Conservation (phyloP, 768 basidiomycete genomes). For the Tricholoma terreum region DNA sequence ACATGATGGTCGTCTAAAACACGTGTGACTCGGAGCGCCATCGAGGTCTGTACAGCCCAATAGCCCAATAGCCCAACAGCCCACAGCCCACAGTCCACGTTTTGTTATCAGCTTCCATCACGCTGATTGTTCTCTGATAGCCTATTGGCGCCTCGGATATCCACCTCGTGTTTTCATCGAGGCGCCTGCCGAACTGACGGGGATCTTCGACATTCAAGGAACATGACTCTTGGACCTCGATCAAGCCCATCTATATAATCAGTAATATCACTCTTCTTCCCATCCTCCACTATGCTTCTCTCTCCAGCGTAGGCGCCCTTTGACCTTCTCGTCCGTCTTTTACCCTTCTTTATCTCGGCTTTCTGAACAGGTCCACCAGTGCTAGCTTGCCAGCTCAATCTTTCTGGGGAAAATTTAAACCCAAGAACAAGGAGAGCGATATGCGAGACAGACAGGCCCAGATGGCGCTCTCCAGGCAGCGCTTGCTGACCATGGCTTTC, state of each 20-base stretch:
- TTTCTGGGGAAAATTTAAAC: conserved; percentile 69
- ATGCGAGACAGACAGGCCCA: conserved; percentile 49
- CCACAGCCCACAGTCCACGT: neutral
- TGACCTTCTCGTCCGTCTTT: conserved; percentile 24
- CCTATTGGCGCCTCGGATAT: conserved; percentile 11
- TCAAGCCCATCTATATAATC: conserved; percentile 15
- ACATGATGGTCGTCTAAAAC: neutral
- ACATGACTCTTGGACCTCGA: conserved; percentile 27
- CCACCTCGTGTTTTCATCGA: conserved; percentile 63
- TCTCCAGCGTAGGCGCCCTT: conserved; percentile 67
- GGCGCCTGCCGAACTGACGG: conserved; percentile 22
- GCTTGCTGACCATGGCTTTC: conserved; percentile 77
- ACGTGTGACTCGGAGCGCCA: neutral
- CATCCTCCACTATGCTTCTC: conserved; percentile 58
- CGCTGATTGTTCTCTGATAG: conserved; percentile 20
- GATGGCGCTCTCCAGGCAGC: conserved; percentile 71
- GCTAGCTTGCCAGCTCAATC: conserved; percentile 53
- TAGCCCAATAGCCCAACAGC: too few relatives aligned
- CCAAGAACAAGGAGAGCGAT: conserved; percentile 68
- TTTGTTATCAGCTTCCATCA: neutral
- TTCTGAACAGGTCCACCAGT: conserved; percentile 57
- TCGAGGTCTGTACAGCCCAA: conserved; percentile 1
- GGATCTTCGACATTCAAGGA: conserved; percentile 15
- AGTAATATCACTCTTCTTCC: conserved; percentile 14
- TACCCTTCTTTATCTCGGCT: conserved; percentile 32